A percentile compares a stretch with the other conserved stretches of the same genome.
Evolutionary conservation across 805 yeast species (phyloP).

Genomic region (Wickerhamiella azymoides): DNA sequence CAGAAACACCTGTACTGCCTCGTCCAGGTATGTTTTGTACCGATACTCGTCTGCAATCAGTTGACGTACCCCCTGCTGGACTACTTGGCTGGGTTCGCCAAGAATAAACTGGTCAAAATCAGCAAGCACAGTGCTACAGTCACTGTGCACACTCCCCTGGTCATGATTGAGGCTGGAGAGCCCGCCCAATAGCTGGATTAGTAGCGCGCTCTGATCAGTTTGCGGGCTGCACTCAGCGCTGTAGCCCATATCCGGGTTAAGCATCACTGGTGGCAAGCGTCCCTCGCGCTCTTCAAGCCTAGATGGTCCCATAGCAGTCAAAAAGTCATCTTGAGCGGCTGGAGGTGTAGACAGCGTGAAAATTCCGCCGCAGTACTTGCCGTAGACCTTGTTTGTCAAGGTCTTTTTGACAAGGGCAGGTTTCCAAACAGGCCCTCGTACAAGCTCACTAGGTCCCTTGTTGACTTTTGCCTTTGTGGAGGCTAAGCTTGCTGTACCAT

Average conservation of each 20-base stretch:
- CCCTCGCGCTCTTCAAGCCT: not conserved
- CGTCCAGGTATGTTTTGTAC: slow-evolving; percentile 10
- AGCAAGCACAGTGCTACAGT: not conserved
- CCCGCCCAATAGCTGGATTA: not conserved
- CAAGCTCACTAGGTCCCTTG: not conserved
- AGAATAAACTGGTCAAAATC: not conserved
- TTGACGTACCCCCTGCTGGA: slow-evolving; percentile 1
- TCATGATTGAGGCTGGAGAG: not conserved
- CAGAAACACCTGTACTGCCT: slow-evolving; percentile 12
- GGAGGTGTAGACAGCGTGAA: slow-evolving; percentile 8
- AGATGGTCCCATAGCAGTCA: slow-evolving; percentile 9
- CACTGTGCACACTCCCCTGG: no score
- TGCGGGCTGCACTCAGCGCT: not conserved
- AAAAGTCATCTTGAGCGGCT: not conserved
- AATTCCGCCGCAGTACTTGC: slow-evolving; percentile 13
- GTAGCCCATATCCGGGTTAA: not conserved
- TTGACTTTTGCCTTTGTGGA: not conserved
- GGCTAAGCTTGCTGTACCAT: not conserved
- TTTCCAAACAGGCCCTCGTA: slow-evolving; percentile 10
- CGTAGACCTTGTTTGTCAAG: not conserved
- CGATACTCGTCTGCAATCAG: slow-evolving; percentile 9
- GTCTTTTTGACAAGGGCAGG: not conserved
- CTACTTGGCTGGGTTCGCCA: not conserved
- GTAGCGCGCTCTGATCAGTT: not conserved
- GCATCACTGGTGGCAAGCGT: not conserved